These are phyloP conservation scores for Smallanthus sonchifolius DNA, from an alignment of 129 eudicot species.

Conservation along the genomic window DNA sequence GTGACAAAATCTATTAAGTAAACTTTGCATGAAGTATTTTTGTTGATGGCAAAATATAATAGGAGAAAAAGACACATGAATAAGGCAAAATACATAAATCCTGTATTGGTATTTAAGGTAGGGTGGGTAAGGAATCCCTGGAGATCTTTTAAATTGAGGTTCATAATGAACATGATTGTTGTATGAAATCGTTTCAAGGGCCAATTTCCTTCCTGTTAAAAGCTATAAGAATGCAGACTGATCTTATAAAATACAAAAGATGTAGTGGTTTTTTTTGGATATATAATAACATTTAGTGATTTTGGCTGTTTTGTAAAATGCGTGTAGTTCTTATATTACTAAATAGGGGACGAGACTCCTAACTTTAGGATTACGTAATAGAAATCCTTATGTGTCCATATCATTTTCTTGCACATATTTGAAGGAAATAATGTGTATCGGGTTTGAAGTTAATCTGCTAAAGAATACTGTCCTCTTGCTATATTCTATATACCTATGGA, in stretches of 20 bases:
- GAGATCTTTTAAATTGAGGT: not conserved
- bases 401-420: not conserved
- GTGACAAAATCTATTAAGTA: constrained; percentile 40
- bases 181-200: not conserved
- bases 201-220: not conserved
- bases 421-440: not conserved
- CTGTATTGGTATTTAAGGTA: not conserved
- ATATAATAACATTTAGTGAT: constrained; percentile 9
- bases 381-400: not conserved
- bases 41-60: constrained; percentile 31
- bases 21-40: constrained; percentile 22
- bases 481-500: not conserved
- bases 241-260: not conserved
- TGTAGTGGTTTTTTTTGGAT: not conserved
- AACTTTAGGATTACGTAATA: not conserved
- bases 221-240: not conserved
- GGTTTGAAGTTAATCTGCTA: not conserved
- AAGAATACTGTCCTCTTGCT: not conserved
- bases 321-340: not conserved
- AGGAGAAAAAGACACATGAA: constrained; percentile 18
- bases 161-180: constrained; percentile 16
- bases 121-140: not conserved
- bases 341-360: not conserved
- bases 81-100: constrained; percentile 9
- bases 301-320: not conserved